A percentile compares a stretch with the other conserved stretches of the same genome.
Evolutionary conservation across 2,329 filamentous ascomycete genomes (phyloP).

Genomic region (Aspergillus sp.): DNA sequence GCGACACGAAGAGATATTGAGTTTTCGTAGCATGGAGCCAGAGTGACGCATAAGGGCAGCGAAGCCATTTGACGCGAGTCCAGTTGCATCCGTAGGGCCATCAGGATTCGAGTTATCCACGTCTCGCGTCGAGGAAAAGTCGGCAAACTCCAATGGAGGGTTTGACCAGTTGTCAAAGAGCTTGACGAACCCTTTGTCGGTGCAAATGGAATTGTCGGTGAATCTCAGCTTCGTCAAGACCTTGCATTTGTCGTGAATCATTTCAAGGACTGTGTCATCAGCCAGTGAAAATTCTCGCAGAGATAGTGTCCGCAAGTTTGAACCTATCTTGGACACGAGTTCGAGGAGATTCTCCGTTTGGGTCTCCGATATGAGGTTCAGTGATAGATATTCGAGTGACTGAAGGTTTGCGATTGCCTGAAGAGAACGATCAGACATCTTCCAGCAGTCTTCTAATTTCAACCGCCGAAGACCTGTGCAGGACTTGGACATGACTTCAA

Average conservation of each 20-base stretch:
- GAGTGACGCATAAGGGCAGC: conserved; percentile 84
- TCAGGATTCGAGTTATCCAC: conserved; percentile 72
- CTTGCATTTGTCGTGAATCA: conserved; percentile 72
- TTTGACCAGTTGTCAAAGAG: conserved; percentile 81
- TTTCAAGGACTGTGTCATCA: conserved; percentile 71
- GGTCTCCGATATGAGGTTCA: conserved; percentile 66
- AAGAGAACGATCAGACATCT: conserved; percentile 69
- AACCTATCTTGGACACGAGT: conserved; percentile 67
- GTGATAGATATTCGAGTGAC: conserved; percentile 73
- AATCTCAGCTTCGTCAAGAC: conserved; percentile 77
- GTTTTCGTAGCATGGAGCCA: conserved; percentile 63
- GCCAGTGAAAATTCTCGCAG: conserved; percentile 69
- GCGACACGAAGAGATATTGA: conserved; percentile 84
- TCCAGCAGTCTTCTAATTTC: conserved; percentile 81
- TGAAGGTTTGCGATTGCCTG: conserved; percentile 65
- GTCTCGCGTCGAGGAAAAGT: conserved; percentile 78
- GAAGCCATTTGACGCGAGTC: conserved; percentile 77
- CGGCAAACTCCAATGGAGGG: conserved; percentile 68
- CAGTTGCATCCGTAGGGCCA: conserved; percentile 65
- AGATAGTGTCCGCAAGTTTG: conserved; percentile 74
- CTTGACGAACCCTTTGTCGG: conserved; percentile 71
- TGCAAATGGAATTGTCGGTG: conserved; percentile 74
- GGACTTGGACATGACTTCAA: conserved; percentile 63
- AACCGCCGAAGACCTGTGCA: conserved; percentile 74
- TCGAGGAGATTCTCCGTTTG: conserved; percentile 62